These are phyloP conservation scores for Diaporthe sp. DNA, from an alignment of 2,329 filamentous ascomycete genomes.

Conservation along the genomic window DNA sequence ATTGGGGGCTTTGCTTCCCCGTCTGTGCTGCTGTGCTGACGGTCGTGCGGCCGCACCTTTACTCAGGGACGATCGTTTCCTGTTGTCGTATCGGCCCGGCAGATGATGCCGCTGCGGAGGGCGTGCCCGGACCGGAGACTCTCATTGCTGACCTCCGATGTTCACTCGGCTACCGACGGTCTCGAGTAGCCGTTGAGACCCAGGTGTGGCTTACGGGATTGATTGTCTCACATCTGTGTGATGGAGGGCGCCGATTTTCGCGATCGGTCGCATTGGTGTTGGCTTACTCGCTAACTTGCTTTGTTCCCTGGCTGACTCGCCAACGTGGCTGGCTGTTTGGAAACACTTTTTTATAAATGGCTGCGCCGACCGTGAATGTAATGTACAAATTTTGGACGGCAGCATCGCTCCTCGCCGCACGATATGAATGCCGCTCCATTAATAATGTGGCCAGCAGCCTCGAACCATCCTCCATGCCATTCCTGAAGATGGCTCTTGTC, in stretches of 20 bases:
- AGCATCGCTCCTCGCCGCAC: neutral
- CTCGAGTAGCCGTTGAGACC: neutral
- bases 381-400: neutral
- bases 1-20: neutral
- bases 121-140: neutral
- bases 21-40: neutral
- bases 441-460: neutral
- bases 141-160: neutral
- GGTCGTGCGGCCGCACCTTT: neutral
- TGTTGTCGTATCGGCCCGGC: neutral
- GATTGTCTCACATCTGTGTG: neutral
- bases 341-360: neutral
- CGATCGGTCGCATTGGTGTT: neutral
- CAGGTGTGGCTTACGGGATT: neutral
- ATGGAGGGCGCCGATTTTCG: no score
- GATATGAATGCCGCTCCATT: neutral
- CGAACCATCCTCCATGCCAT: neutral
- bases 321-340: neutral
- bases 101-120: neutral
- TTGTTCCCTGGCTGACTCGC: neutral
- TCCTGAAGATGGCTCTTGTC: neutral
- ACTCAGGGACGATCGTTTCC: slow-evolving; percentile 3
- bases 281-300: neutral
- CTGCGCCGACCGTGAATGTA: neutral
- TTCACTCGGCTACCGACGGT: neutral